Conservation (phyloP, 2,329 filamentous ascomycete genomes). For the Colletotrichum sp. region DNA sequence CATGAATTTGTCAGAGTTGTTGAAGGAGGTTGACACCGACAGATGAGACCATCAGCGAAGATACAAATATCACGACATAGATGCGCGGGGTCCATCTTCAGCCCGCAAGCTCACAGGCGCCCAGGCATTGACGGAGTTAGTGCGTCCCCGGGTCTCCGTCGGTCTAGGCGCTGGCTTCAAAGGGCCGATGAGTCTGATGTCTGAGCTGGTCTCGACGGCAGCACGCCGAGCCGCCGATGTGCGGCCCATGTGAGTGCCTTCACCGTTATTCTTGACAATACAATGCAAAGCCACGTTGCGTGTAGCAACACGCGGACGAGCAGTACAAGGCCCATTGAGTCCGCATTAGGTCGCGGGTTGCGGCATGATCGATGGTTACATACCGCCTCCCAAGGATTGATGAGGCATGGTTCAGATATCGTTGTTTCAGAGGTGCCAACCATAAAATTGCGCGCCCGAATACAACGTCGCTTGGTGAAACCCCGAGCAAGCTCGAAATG, state of each 20-base stretch:
- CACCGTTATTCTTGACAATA: neutral
- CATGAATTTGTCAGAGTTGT: slow-evolving; percentile 72
- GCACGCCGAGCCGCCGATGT: neutral
- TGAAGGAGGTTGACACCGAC: slow-evolving; percentile 43
- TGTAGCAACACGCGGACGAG: neutral
- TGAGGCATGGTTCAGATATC: neutral
- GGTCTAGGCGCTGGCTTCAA: neutral
- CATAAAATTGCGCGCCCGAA: neutral
- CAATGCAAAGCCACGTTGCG: neutral
- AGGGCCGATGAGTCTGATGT: neutral
- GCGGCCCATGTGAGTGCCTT: neutral
- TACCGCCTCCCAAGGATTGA: neutral
- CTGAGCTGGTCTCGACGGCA: neutral
- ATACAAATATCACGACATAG: neutral
- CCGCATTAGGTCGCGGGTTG: neutral
- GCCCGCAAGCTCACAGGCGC: neutral
- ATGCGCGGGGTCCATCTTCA: neutral
- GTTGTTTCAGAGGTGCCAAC: neutral
- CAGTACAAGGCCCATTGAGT: neutral
- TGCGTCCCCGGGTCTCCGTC: neutral
- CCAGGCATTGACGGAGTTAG: neutral
- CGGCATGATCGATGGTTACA: slow-evolving; percentile 13
- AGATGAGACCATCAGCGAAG: neutral
- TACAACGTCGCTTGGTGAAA: neutral
- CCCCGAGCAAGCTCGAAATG: neutral